Base-by-base conservation (phyloP, 2,329 filamentous ascomycete species). In the Daldinia sp. region DNA sequence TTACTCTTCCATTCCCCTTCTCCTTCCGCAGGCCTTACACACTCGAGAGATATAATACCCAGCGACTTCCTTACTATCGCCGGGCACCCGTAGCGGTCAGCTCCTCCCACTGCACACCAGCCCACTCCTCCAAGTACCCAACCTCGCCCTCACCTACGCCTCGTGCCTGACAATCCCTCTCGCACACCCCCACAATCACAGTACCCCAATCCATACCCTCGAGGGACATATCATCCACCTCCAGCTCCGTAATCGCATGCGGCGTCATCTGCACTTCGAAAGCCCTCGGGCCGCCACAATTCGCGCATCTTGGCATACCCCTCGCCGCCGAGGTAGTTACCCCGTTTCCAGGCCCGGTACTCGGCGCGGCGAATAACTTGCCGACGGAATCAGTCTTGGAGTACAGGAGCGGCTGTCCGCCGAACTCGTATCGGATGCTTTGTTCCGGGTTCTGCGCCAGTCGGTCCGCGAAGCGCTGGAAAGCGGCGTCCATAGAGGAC, bases 171-270 rank as follows among this genome's bases (percentile, higher is more conserved):
- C 95, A 98, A 76, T 98, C 92, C 73, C 79, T 86, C 68, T 85
- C 87, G 76, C 95, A 99, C 6, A 96, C 93, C 0, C 88, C 93
- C 34, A 98, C 81, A 60, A 99, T 87, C 7, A 99, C 85, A 0
- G 93, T 98, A 0, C 94, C 94, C 95, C 95, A 99, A 73, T 99
- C 95, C 95, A 99, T 99, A 0, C 94, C 95, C 81, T 96, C 84
- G 17, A 90, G 72, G 35, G 85, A 86, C 69, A 88, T 76, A 58
- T 90, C 88, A 39, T 94, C 91, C 1, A 85, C 88, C 80, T 98
- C 95, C 55, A 98, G 81, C 81, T 96, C 91, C 27, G 88, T 87
- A 71, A 99, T 99, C 2, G 93, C 90, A 74, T 96, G 91, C 37
- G 95, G 95, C 69, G 90, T 94, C 68, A 99, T 81, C 82, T 99